Evolutionary conservation across 2,329 filamentous ascomycete species (phyloP).

Genomic region (Fusarium drepaniforme): DNA sequence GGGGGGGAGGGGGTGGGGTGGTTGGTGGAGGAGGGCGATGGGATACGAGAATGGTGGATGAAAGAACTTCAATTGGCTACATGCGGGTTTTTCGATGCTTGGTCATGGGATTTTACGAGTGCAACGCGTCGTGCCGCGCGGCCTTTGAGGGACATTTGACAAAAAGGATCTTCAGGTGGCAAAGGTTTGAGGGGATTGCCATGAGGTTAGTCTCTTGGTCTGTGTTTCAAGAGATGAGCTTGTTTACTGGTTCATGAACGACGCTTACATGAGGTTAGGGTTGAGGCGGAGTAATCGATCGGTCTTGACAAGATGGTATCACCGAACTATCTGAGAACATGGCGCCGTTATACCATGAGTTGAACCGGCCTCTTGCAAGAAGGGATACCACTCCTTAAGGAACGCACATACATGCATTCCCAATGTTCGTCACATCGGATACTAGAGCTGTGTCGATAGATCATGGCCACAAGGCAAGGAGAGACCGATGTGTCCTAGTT

Average conservation of each 20-base stretch:
- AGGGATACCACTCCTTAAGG: background rate
- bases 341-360: background rate
- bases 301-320: background rate
- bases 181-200: background rate
- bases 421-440: background rate
- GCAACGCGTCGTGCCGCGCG: constrained; percentile 28
- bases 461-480: background rate
- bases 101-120: background rate
- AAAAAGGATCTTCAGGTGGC: constrained; percentile 2
- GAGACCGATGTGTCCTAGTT: background rate
- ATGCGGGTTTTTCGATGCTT: background rate
- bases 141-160: constrained; percentile 1
- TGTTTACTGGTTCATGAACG: background rate
- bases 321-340: background rate
- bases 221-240: background rate
- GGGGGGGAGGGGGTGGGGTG: constrained; percentile 67
- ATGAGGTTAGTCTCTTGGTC: background rate
- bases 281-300: background rate
- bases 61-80: background rate
- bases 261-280: background rate
- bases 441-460: background rate
- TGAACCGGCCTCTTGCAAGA: background rate
- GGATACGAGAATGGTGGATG: constrained; percentile 55
- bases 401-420: background rate
- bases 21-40: constrained; percentile 79